Evolutionary conservation across 345 rosid genomes (phyloP).

Genomic region (Isatis tinctoria): DNA sequence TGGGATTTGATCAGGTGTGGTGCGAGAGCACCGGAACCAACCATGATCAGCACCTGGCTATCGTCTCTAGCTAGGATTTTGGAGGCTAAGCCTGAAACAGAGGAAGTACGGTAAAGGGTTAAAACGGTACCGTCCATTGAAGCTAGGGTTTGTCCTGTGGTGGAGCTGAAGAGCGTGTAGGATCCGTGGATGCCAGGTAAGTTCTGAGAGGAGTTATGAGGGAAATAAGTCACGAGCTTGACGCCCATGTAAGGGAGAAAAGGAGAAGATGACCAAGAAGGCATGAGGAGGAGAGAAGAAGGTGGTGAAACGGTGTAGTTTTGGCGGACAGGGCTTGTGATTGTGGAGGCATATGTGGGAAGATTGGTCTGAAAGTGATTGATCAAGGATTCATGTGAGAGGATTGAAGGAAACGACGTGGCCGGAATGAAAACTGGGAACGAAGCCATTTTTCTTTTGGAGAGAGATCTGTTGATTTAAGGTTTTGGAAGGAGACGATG

Average conservation of each 20-base stretch:
- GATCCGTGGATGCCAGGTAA: slow-evolving; percentile 79
- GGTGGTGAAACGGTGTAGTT: slow-evolving; percentile 47
- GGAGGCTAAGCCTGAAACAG: slow-evolving; percentile 76
- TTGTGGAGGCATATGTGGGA: slow-evolving; percentile 45
- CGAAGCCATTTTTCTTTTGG: background rate
- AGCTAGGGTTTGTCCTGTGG: slow-evolving; percentile 65
- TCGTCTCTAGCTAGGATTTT: slow-evolving; percentile 53
- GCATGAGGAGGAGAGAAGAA: slow-evolving; percentile 86
- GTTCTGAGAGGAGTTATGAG: slow-evolving; percentile 54
- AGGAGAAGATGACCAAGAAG: slow-evolving; percentile 75
- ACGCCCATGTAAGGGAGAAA: slow-evolving; percentile 77
- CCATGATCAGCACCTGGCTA: slow-evolving; percentile 62
- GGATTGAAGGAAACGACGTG: slow-evolving; percentile 49
- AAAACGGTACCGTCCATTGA: slow-evolving; percentile 64
- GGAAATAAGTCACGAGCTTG: slow-evolving; percentile 88
- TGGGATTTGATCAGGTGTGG: slow-evolving; percentile 89
- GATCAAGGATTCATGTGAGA: slow-evolving; percentile 66
- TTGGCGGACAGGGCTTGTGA: slow-evolving; percentile 71
- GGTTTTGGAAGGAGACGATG: background rate
- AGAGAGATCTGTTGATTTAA: background rate
- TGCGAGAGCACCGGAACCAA: slow-evolving; percentile 84
- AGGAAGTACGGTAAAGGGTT: slow-evolving; percentile 72
- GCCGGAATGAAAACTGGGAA: slow-evolving; percentile 51
- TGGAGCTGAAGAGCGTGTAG: slow-evolving; percentile 79
- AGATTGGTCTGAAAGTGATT: slow-evolving; percentile 61